Conservation (phyloP, 768 basidiomycete species). For the Lentinus brumalis region DNA sequence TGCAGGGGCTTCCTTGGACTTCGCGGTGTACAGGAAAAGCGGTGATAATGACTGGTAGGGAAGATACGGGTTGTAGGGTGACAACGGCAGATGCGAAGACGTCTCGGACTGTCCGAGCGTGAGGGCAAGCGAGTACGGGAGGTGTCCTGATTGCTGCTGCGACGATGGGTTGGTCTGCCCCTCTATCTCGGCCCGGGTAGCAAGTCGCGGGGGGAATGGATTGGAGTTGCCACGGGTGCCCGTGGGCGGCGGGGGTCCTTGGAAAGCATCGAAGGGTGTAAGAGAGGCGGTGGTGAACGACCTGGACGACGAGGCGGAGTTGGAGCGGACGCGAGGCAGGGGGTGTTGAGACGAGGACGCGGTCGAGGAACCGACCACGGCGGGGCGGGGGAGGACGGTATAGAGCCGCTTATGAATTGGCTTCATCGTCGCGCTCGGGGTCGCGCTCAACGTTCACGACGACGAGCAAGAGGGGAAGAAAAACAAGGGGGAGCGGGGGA, state of each 20-base stretch:
- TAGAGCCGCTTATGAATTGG: slow-evolving; percentile 48
- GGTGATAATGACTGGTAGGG: slow-evolving; percentile 38
- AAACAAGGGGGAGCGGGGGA: background rate
- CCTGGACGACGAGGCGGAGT: slow-evolving; percentile 41
- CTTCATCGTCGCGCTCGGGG: slow-evolving; percentile 18
- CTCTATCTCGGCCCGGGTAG: slow-evolving; percentile 48
- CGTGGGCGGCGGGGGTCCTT: slow-evolving; percentile 39
- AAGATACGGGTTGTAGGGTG: slow-evolving; percentile 41
- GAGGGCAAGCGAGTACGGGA: slow-evolving; percentile 46
- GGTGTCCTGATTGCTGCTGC: slow-evolving; percentile 36
- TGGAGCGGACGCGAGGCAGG: slow-evolving; percentile 46
- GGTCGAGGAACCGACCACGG: slow-evolving; percentile 25
- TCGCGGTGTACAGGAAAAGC: slow-evolving; percentile 29
- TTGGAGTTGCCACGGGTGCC: slow-evolving; percentile 44
- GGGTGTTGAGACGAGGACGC: slow-evolving; percentile 33
- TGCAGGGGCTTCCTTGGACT: slow-evolving; percentile 18
- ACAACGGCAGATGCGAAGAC: slow-evolving; percentile 31
- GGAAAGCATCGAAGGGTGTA: slow-evolving; percentile 44
- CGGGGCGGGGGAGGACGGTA: slow-evolving; percentile 42
- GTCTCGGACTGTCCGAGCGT: slow-evolving; percentile 42
- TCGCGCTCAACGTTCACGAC: background rate
- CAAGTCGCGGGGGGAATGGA: slow-evolving; percentile 42
- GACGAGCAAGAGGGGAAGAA: background rate
- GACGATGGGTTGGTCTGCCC: slow-evolving; percentile 34
- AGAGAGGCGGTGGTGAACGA: slow-evolving; percentile 44